phyloP scores from a whole-genome alignment of 495 filamentous ascomycete species.

The Rostrohypoxylon terebratum region DNA sequence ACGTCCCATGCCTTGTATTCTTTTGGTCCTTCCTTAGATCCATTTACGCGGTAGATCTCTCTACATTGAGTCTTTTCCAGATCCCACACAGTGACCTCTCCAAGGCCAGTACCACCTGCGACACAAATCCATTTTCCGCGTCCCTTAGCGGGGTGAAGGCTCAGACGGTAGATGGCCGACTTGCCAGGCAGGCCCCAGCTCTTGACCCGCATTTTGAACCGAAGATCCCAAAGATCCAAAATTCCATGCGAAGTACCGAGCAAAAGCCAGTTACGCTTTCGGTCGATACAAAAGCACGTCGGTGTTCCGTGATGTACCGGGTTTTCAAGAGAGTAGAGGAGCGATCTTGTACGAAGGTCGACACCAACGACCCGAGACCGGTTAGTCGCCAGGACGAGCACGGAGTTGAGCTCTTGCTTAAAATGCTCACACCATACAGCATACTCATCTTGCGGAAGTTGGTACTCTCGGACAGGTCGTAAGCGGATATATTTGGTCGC shows the following conservation, averaged over 20 bases:
- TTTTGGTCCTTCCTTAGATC: slow-evolving; percentile 66
- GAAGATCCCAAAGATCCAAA: slow-evolving; percentile 94
- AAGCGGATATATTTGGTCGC: slow-evolving; percentile 82
- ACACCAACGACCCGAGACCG: slow-evolving; percentile 83
- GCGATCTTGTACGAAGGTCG: slow-evolving; percentile 87
- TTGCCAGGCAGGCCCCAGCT: slow-evolving; percentile 89
- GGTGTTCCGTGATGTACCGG: slow-evolving; percentile 94
- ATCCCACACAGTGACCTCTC: slow-evolving; percentile 97
- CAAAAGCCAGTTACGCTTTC: slow-evolving; percentile 87
- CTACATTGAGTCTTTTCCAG: slow-evolving; percentile 88
- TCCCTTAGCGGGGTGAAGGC: slow-evolving; percentile 80
- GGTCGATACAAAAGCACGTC: slow-evolving; percentile 90
- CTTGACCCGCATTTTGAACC: slow-evolving; percentile 87
- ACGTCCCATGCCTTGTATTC: slow-evolving; percentile 89
- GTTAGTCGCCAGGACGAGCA: slow-evolving; percentile 88
- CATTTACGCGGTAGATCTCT: slow-evolving; percentile 82
- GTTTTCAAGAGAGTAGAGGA: slow-evolving; percentile 84
- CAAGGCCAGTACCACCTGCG: slow-evolving; percentile 85
- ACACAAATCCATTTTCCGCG: slow-evolving; percentile 85
- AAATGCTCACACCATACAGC: slow-evolving; percentile 95
- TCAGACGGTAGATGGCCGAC: slow-evolving; percentile 81
- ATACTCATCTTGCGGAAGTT: slow-evolving; percentile 78
- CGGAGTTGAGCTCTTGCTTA: slow-evolving; percentile 81
- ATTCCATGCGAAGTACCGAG: slow-evolving; percentile 94
- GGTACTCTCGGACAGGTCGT: slow-evolving; percentile 79